A percentile compares a stretch with the other conserved stretches of the same genome.
phyloP scores from a whole-genome alignment of 495 filamentous ascomycete genomes.

The Penicillium macrosclerotiorum region DNA sequence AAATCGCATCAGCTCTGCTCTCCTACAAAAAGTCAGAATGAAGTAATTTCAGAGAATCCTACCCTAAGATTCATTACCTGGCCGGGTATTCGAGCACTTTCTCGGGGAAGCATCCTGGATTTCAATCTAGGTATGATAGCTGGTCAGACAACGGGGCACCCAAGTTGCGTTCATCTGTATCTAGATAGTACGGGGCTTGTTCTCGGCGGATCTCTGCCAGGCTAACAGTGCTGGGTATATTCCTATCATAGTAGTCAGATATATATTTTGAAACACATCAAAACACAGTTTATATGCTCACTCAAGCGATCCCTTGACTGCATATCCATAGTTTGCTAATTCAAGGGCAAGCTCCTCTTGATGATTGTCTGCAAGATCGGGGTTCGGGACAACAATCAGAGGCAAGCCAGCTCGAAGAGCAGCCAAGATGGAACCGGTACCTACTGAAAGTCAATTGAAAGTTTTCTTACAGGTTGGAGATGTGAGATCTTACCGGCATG shows the following conservation, averaged over 20 bases:
- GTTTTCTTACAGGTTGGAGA: no score
- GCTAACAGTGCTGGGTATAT: constrained; percentile 42
- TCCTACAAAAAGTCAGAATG: no score
- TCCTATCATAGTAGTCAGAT: constrained; percentile 26
- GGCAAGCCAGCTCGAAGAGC: constrained; percentile 65
- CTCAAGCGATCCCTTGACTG: constrained; percentile 64
- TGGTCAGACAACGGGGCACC: not conserved
- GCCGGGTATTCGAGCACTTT: no score
- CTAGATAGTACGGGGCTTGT: not conserved
- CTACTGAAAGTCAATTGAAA: no score
- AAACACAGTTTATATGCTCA: constrained; percentile 30
- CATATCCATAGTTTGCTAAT: constrained; percentile 66
- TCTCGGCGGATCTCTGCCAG: constrained; percentile 10
- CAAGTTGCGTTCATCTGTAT: not conserved
- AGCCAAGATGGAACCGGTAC: constrained; percentile 86
- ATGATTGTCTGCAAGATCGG: constrained; percentile 81
- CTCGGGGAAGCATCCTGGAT: no score
- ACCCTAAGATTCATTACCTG: no score
- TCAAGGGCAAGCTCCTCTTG: constrained; percentile 81
- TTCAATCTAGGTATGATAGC: not conserved
- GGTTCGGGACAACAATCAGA: constrained; percentile 85
- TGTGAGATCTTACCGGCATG: constrained; percentile 90
- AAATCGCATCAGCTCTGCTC: no score
- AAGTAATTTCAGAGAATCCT: no score
- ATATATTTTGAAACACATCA: not conserved